phyloP scores from a whole-genome alignment of 441 rosid genomes.

The Biscutella laevigata region DNA sequence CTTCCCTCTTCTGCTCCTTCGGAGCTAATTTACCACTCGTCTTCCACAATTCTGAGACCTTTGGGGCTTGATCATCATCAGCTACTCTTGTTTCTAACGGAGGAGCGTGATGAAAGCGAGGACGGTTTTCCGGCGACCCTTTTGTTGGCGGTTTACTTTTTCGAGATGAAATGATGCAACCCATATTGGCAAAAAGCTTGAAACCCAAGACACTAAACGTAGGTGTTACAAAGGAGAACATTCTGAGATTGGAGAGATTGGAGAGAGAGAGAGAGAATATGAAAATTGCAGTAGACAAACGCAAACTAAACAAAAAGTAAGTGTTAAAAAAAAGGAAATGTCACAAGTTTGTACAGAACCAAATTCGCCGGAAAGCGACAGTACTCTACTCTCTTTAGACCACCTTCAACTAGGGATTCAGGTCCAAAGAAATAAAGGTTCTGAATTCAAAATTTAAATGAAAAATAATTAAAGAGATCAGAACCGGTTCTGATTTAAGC shows the following conservation, averaged over 20 bases:
- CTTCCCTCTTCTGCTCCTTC: conserved; percentile 23
- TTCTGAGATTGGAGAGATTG: not conserved
- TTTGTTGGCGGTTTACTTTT: conserved; percentile 7
- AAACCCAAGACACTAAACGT: conserved; percentile 11
- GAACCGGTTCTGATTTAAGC: too few relatives aligned
- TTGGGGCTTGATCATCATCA: not conserved
- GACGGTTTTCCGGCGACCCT: conserved; percentile 1
- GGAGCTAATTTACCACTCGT: not conserved
- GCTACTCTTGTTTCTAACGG: conserved; percentile 1
- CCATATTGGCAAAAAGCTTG: conserved; percentile 14
- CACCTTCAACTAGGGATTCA: too few relatives aligned
- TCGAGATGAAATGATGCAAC: conserved; percentile 20
- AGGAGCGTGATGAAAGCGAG: conserved; percentile 1
- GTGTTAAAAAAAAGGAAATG: not conserved
- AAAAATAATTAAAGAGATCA: too few relatives aligned
- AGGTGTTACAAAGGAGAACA: not conserved
- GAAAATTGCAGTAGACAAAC: conserved; percentile 12
- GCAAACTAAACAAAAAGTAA: not conserved
- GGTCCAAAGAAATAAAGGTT: too few relatives aligned
- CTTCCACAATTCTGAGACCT: conserved; percentile 1
- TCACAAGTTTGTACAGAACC: conserved; percentile 13
- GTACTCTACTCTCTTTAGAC: too few relatives aligned
- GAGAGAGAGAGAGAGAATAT: conserved; percentile 9
- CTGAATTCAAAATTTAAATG: too few relatives aligned
- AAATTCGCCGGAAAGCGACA: conserved; percentile 25